A percentile compares a stretch with the other conserved stretches of the same genome.
These are phyloP conservation scores for Trichoderma pleuroti DNA, from an alignment of 2,329 filamentous ascomycete genomes.

Conservation along the genomic window DNA sequence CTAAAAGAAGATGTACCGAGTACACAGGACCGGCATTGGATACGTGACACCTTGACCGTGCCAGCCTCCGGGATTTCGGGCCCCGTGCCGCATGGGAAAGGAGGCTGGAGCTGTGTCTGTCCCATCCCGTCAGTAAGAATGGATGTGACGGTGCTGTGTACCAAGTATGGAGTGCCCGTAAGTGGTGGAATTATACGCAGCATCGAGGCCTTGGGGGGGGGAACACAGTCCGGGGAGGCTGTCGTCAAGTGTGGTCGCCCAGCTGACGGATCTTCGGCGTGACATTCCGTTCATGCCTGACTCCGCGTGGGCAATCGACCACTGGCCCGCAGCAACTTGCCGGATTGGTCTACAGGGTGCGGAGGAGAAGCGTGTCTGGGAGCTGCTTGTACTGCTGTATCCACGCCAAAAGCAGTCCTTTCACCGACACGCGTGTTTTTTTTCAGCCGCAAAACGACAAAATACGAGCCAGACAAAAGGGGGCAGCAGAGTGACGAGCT, in stretches of 20 bases:
- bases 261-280: not conserved
- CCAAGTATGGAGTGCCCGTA: not conserved
- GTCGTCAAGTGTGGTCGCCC: not conserved
- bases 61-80: constrained; percentile 12
- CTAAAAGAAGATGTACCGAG: not conserved
- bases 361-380: not conserved
- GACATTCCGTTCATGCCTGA: not conserved
- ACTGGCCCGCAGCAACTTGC: not conserved
- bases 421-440: not conserved
- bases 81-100: not conserved
- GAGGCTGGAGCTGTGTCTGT: not conserved
- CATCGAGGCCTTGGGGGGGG: not conserved
- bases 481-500: not conserved
- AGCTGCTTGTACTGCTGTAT: not conserved
- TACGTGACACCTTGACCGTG: not conserved
- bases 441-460: not conserved
- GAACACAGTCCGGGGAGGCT: not conserved
- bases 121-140: not conserved
- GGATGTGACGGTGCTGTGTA: not conserved
- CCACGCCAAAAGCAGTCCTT: not conserved
- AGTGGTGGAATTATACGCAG: not conserved
- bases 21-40: not conserved
- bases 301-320: not conserved
- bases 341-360: not conserved
- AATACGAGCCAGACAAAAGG: not conserved